A percentile compares a stretch with the other conserved stretches of the same genome.
Conservation (phyloP, 169 alveolate genomes). For the Cryptosporidium ubiquitum region DNA sequence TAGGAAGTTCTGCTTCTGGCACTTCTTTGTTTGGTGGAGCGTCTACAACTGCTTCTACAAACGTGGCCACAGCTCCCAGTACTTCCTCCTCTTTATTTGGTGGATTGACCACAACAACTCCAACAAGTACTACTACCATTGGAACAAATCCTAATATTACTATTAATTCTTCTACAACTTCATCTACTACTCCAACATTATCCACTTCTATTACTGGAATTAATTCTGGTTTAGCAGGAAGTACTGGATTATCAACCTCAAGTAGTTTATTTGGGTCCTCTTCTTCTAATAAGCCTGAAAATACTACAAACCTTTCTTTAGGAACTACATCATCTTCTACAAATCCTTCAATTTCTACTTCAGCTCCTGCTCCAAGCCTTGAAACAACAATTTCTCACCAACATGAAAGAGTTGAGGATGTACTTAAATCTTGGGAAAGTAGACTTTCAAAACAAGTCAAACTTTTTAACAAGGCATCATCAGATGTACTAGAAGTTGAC, state of each 20-base stretch:
- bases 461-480: conserved; percentile 54
- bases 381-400: conserved; percentile 40
- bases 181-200: not conserved
- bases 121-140: not conserved
- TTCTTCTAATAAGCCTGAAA: not conserved
- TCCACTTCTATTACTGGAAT: not conserved
- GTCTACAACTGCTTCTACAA: not conserved
- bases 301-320: not conserved
- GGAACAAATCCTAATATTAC: not conserved
- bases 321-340: conserved; percentile 1
- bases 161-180: too few relatives aligned
- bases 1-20: not conserved
- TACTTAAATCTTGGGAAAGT: conserved; percentile 53
- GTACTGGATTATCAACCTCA: not conserved
- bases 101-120: not conserved
- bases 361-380: not conserved
- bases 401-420: conserved; percentile 73
- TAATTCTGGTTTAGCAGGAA: not conserved
- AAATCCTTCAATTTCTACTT: not conserved
- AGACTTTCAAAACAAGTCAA: conserved; percentile 60
- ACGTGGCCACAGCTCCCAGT: not conserved
- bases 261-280: not conserved
- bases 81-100: not conserved
- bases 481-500: conserved; percentile 67
- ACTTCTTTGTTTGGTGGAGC: not conserved